Evolutionary conservation across 768 basidiomycete species (phyloP).

Genomic region (Naganishia onofrii): DNA sequence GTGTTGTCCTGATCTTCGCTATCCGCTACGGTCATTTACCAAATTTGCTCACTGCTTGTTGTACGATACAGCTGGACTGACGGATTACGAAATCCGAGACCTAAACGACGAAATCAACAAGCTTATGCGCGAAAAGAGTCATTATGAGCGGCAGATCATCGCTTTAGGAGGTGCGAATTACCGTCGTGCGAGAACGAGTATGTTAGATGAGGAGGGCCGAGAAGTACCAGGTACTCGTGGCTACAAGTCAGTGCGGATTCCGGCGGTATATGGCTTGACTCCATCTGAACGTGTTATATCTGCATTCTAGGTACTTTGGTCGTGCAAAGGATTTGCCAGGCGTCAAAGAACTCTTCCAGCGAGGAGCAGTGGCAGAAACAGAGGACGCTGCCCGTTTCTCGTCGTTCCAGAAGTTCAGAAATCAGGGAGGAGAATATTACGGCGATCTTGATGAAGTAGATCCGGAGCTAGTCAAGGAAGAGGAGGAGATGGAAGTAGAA

Average conservation of each 20-base stretch:
- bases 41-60: not conserved
- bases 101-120: constrained; percentile 98
- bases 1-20: constrained; percentile 43
- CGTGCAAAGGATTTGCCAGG: constrained; percentile 94
- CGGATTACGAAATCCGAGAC: constrained; percentile 93
- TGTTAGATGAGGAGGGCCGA: constrained; percentile 90
- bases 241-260: constrained; percentile 71
- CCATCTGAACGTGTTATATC: not conserved
- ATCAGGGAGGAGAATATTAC: constrained; percentile 83
- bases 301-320: constrained; percentile 78
- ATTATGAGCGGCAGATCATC: constrained; percentile 99
- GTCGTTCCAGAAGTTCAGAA: constrained; percentile 82
- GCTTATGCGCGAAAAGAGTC: constrained; percentile 86
- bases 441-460: constrained; percentile 83
- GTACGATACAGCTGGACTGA: constrained; percentile 67
- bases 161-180: constrained; percentile 94
- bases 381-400: constrained; percentile 76
- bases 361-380: constrained; percentile 68
- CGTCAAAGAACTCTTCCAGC: constrained; percentile 88
- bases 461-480: constrained; percentile 66
- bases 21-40: not conserved
- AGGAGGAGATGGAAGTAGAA: constrained; percentile 68
- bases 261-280: constrained; percentile 3
- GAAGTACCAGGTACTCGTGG: constrained; percentile 96
- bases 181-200: constrained; percentile 78